Base-by-base conservation (phyloP, 2,329 filamentous ascomycete species). In the Dothistroma septosporum region DNA sequence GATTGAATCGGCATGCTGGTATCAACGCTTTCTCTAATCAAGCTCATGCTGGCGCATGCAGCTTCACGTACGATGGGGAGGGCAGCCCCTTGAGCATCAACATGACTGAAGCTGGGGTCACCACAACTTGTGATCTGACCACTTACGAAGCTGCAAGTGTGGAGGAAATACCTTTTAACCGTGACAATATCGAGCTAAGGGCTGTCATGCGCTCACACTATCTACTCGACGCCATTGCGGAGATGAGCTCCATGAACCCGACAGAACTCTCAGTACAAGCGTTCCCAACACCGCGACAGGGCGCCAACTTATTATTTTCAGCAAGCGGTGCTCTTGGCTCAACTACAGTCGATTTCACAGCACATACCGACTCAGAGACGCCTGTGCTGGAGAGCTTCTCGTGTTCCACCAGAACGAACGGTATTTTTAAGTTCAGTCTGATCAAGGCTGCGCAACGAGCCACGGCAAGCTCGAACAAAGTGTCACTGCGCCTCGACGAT, bases 401-500 rank as follows among this genome's bases (percentile, higher is more conserved):
- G 12, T 87, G 92, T 58, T 68, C 59, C 69, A 75, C 59, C 77
- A 83, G 64, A 77, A 80, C 49, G 85, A 83, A 82, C 76, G 80
- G 95, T 72, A 86, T 84, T 53, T 99, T 95, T 80, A 92, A 91
- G 68, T 97, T 97, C 72, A 84, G 88, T 58, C 84, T 96, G 56
- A 82, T 99, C 72, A 92, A 90, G 74, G 89, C 89, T 66, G 92
- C 93, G 0, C 86, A 86, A 50, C 87, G 93, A 65, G 93, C 94
- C n/a, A 97, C 99, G 93, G 87, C 88, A 50, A 85, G 92, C 41
- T 91, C 92, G 4, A 92, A 85, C 70, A 99, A 97, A 76, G 92
- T 97, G 60, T 96, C 92, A 72, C 83, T 99, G 63, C 83, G 94
- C 16, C 88, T 91, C 0, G 94, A 99, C 75, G 82, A 84, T 1